These are phyloP conservation scores for Euphorbia corollata DNA, from an alignment of 441 rosid species.

Conservation along the genomic window DNA sequence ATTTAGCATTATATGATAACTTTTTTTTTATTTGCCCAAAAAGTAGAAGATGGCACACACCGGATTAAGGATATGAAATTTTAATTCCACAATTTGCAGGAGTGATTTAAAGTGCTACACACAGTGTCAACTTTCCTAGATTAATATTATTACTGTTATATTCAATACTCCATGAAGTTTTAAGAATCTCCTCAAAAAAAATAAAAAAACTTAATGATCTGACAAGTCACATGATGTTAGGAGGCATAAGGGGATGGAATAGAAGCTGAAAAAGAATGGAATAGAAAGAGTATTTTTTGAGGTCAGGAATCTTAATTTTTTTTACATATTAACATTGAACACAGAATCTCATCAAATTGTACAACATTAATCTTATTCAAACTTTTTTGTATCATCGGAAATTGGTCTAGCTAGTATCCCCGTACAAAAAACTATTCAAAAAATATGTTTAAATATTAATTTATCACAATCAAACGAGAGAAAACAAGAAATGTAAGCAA, in stretches of 20 bases:
- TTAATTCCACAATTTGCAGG: too few relatives aligned
- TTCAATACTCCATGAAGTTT: too few relatives aligned
- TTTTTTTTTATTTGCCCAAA: too few relatives aligned
- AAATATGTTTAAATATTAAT: background rate
- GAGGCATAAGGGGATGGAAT: conserved; percentile 16
- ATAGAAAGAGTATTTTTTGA: conserved; percentile 28
- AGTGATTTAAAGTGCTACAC: too few relatives aligned
- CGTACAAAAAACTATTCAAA: conserved; percentile 22
- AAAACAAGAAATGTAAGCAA: conserved; percentile 13
- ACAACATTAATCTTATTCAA: conserved; percentile 24
- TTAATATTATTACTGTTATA: too few relatives aligned
- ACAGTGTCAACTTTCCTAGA: too few relatives aligned
- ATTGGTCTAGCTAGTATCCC: conserved; percentile 21
- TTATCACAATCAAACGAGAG: background rate
- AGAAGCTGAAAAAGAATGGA: conserved; percentile 23
- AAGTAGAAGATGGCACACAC: too few relatives aligned
- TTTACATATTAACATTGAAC: background rate
- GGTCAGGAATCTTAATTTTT: background rate
- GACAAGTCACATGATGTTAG: background rate
- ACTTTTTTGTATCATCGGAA: conserved; percentile 20
- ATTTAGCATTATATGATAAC: too few relatives aligned
- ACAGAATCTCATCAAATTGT: conserved; percentile 17
- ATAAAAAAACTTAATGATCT: background rate
- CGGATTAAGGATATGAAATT: too few relatives aligned
- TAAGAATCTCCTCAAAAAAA: background rate